These are phyloP conservation scores for Penicillium aurantiogriseum DNA, from an alignment of 2,329 filamentous ascomycete species.

Conservation along the genomic window DNA sequence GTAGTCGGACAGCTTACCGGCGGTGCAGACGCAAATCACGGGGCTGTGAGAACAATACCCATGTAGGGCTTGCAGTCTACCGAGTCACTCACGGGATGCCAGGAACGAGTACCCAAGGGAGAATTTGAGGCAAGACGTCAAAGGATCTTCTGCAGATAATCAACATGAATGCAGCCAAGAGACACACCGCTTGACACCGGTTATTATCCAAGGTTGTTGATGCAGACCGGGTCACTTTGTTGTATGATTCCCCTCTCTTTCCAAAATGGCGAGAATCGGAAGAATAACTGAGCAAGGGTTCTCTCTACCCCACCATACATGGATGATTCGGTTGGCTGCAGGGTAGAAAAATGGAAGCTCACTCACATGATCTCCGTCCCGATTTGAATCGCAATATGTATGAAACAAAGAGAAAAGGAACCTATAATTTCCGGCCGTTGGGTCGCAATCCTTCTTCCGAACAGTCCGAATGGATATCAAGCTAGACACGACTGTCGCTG, in stretches of 20 bases:
- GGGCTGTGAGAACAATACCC: constrained; percentile 10
- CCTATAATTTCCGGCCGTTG: not conserved
- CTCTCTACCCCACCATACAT: constrained; percentile 7
- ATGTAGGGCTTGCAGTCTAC: constrained; percentile 6
- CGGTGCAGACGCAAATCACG: constrained; percentile 23
- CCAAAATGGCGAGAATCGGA: constrained; percentile 11
- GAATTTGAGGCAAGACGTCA: constrained; percentile 1
- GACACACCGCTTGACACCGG: constrained; percentile 21
- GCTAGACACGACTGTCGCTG: constrained; percentile 29
- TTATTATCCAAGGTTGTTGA: not conserved
- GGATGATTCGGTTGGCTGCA: constrained; percentile 20
- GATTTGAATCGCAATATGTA: constrained; percentile 8
- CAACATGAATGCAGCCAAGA: constrained; percentile 23
- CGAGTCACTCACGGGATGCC: constrained; percentile 1
- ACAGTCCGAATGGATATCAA: constrained; percentile 34
- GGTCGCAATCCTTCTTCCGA: constrained; percentile 26
- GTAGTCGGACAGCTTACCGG: constrained; percentile 16
- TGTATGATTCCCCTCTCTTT: not conserved
- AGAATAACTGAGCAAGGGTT: constrained; percentile 5
- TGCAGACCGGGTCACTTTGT: constrained; percentile 4
- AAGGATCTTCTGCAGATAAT: constrained; percentile 6
- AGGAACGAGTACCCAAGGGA: constrained; percentile 4
- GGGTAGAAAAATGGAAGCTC: constrained; percentile 13
- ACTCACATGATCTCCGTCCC: constrained; percentile 13
- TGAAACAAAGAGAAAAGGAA: not conserved